Base-by-base conservation (phyloP, 108 stramenopile species). In the Nitzschia sp. region DNA sequence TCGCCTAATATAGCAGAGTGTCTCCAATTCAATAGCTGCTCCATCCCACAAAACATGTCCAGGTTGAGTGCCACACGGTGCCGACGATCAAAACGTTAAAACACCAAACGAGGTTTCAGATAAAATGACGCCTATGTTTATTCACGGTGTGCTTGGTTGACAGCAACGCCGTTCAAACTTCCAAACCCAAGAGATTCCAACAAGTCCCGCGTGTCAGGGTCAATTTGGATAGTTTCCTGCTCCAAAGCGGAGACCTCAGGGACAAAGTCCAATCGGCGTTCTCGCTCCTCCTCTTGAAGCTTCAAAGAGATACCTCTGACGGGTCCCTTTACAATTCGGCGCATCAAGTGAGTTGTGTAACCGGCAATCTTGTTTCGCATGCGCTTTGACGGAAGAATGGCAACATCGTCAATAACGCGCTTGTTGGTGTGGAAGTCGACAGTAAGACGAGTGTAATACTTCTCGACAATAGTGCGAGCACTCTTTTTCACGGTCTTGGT, bases 401-500 rank as follows among this genome's bases (percentile, higher is more conserved):
- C 97, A 57, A 99, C 97, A 80, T 95, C 95, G 78, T 97, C 97
- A 60, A 94, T 75, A 54, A 99, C 87, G 59, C 97, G 91, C 91
- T 99, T 99, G 95, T 99, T 99, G 77, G 96, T 97, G 93, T 99
- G 98, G 93, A 99, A 99, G 83, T 99, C 99, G 33, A 98, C 71
- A 26, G 98, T 98, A 58, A 99, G 88, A 24, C 97, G 94, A 64
- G 97, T 89, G 93, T 99, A 99, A 88, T 99, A 99, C 82, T 98
- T 98, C 94, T 99, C 99, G 70, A 99, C 98, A 70, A 99, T 98
- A 59, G 96, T 89, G 54, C 98, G 95, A 69, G 99, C 97, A 70
- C 96, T 97, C 86, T 96, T 97, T 91, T 99, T 99, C 49, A 99
- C 98, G 62, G 99, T 99, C 91, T 99, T 99, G 46, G 99, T 99